Percentiles rank a stretch among this genome's conserved stretches.
These are phyloP conservation scores for Trametes villosa DNA, from an alignment of 768 basidiomycete species.

Conservation along the genomic window DNA sequence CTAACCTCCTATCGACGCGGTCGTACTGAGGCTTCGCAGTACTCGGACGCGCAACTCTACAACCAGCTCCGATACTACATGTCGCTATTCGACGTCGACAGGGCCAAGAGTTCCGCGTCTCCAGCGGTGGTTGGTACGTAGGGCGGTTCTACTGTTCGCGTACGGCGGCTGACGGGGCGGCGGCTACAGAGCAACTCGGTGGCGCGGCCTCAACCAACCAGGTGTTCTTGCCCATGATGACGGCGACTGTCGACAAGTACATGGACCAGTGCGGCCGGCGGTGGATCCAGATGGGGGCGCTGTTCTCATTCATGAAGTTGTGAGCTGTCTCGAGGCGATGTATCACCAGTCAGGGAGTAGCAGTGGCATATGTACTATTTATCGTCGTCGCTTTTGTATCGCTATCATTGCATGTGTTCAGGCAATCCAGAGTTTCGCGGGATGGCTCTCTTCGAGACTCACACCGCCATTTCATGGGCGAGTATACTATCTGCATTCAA, in stretches of 20 bases:
- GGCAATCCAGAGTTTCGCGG: conserved; percentile 6
- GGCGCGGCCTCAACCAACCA: conserved; percentile 57
- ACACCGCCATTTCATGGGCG: too few species aligned
- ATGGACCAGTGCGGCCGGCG: conserved; percentile 86
- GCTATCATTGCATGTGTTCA: conserved; percentile 12
- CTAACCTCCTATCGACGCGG: background rate
- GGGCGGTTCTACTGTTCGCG: background rate
- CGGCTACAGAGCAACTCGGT: conserved; percentile 56
- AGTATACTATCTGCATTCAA: too few species aligned
- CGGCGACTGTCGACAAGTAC: conserved; percentile 70
- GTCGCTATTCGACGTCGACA: conserved; percentile 76
- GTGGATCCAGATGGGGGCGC: conserved; percentile 79
- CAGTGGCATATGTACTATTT: background rate
- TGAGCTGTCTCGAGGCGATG: conserved; percentile 27
- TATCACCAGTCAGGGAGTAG: background rate
- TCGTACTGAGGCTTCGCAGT: conserved; percentile 49
- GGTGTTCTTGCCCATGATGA: conserved; percentile 56
- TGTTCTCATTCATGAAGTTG: conserved; percentile 85
- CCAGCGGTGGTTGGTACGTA: conserved; percentile 49
- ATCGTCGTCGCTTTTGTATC: conserved; percentile 15
- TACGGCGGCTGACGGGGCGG: background rate
- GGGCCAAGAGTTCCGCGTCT: conserved; percentile 55
- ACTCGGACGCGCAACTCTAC: conserved; percentile 83
- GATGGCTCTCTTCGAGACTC: too few species aligned
- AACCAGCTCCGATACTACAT: conserved; percentile 87